phyloP scores from a whole-genome alignment of 2,329 filamentous ascomycete species.

The Xylaria sp. region DNA sequence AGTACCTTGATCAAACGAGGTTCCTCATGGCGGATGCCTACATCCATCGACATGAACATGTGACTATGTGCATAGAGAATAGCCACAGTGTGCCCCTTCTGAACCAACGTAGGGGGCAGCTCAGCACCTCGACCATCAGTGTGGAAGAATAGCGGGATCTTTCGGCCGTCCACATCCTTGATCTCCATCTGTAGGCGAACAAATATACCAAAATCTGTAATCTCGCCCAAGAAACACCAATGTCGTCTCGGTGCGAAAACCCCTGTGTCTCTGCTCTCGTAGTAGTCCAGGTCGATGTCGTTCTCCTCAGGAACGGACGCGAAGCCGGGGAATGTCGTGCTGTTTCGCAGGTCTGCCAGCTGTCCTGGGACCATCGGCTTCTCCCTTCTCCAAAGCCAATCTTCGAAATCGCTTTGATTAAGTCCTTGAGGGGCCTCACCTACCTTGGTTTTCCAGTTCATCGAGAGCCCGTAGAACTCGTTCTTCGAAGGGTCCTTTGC shows the following conservation, averaged over 20 bases:
- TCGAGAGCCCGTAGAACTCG: slow-evolving; percentile 12
- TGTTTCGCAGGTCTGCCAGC: slow-evolving; percentile 2
- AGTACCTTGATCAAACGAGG: slow-evolving; percentile 15
- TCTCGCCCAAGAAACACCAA: slow-evolving; percentile 26
- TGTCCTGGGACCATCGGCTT: not conserved
- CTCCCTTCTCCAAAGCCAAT: slow-evolving; percentile 25
- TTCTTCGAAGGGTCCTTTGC: slow-evolving; percentile 18
- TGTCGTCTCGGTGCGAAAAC: slow-evolving; percentile 1
- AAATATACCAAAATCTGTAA: not conserved
- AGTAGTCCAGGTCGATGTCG: slow-evolving; percentile 1
- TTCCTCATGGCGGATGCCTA: slow-evolving; percentile 20
- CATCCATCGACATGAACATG: not conserved
- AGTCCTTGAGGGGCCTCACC: slow-evolving; percentile 23
- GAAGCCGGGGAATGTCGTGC: slow-evolving; percentile 20
- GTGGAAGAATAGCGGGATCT: slow-evolving; percentile 24
- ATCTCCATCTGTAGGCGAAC: slow-evolving; percentile 25
- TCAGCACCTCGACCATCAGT: slow-evolving; percentile 22
- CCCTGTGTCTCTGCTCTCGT: not conserved
- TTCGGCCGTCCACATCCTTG: slow-evolving; percentile 13
- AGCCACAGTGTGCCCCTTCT: slow-evolving; percentile 21
- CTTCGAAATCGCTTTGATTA: slow-evolving; percentile 16
- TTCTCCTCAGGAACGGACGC: not conserved
- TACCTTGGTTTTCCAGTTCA: slow-evolving; percentile 18
- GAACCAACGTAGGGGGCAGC: not conserved
- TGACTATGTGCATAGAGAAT: slow-evolving; percentile 18